These are phyloP conservation scores for Choiromyces venosus DNA, from an alignment of 495 filamentous ascomycete genomes.

Conservation along the genomic window DNA sequence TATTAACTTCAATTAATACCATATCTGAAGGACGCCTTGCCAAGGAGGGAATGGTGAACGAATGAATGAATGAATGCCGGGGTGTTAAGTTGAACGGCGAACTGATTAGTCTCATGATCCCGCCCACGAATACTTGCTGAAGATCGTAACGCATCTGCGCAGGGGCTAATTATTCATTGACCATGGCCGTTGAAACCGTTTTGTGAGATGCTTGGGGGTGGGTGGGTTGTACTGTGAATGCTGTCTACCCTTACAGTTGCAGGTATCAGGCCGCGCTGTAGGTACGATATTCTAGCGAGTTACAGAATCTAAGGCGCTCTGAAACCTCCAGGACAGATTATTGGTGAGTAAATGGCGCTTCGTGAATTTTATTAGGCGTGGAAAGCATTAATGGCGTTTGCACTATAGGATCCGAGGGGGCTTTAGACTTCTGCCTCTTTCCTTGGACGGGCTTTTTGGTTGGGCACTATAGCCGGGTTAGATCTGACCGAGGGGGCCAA, in stretches of 20 bases:
- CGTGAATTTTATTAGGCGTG: background rate
- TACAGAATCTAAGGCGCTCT: background rate
- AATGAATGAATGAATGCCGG: too few relatives aligned
- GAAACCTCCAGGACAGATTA: background rate
- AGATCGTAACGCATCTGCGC: background rate
- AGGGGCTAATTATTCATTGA: background rate
- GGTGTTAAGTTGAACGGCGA: background rate
- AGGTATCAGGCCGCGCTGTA: background rate
- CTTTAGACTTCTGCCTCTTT: background rate
- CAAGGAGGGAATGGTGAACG: background rate
- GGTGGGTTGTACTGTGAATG: background rate
- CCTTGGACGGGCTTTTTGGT: background rate
- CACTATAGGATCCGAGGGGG: background rate
- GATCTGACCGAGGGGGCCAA: background rate
- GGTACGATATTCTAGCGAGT: background rate
- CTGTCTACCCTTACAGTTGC: background rate
- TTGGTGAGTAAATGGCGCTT: background rate
- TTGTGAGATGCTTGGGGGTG: background rate
- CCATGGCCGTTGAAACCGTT: too few relatives aligned
- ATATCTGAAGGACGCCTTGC: background rate
- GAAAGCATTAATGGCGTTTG: background rate
- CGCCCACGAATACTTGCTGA: too few relatives aligned
- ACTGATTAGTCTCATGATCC: background rate
- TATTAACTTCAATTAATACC: background rate
- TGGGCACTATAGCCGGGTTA: background rate